Base-by-base conservation (phyloP, 163 green algal species). In the Trebouxiophyceae sp. region DNA sequence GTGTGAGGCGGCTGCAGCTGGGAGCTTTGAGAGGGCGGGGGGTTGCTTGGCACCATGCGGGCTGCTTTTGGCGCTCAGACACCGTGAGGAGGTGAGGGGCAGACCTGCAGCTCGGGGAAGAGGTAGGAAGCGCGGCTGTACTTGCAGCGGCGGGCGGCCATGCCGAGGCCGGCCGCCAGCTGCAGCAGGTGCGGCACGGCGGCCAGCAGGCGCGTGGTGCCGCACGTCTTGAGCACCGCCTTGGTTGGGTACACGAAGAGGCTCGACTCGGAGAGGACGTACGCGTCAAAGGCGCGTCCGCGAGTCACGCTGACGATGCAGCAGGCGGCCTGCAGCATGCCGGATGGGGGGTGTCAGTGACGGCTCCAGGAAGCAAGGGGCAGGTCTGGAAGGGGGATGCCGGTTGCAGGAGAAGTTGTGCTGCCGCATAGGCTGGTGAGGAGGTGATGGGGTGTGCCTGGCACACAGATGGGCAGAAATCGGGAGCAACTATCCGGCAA, bases 171-270 rank as follows among this genome's bases (percentile, higher is more conserved):
- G 0, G 46, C 71, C 2, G 93, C 89, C 16, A 86, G 66, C 57
- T 93, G 73, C 54, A 97, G 70, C 65, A 98, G 73, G 65, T 19
- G 19, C 27, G 77, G 75, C 57, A 85, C 75, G 29, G 82, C 83
- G 65, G 79, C 73, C 54, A 99, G 84, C 46, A 98, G 86, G 58
- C 79, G 76, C 22, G 95, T 99, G 62, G 89, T 98, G 63, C 95
- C 95, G 78, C 95, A 99, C 0, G 95, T 99, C 85, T 99, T 99
- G 23, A 99, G 79, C 2, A 99, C 85, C 22, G 91, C 61, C 70
- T 88, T 93, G 56, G 69, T 77, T 4, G 88, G 79, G 70, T 95
- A 96, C 26, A 99, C 86, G 74, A 99, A 99, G 33, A 98, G 81
- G 62, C 76, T 91, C 46, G 78, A 93, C 84, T 99, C 95, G 4